phyloP scores from a whole-genome alignment of 2,329 filamentous ascomycete genomes.

The Trichoderma hamatum region DNA sequence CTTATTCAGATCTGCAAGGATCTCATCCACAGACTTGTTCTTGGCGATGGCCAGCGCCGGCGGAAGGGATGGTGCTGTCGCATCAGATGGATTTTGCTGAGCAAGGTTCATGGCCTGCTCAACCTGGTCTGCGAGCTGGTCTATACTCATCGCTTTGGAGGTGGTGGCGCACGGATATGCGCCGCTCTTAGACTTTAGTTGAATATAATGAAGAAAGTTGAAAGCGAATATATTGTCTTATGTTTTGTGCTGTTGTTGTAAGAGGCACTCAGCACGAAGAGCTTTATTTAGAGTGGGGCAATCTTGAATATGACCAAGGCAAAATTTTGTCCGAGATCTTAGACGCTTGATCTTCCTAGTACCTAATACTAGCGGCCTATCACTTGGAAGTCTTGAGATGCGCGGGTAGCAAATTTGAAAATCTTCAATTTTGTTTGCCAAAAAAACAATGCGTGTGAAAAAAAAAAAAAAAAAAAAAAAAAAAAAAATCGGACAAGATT shows the following conservation, averaged over 20 bases:
- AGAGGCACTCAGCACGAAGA: background rate
- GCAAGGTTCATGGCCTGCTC: slow-evolving; percentile 39
- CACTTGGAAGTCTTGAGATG: background rate
- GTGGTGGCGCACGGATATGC: background rate
- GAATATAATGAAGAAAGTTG: background rate
- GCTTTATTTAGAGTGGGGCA: slow-evolving; percentile 3
- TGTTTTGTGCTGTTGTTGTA: background rate
- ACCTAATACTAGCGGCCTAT: background rate
- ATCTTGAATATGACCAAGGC: slow-evolving; percentile 3
- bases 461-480: no score
- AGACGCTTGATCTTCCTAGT: background rate
- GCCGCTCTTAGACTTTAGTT: background rate
- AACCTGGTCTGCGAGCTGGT: slow-evolving; percentile 49
- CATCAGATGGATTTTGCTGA: slow-evolving; percentile 29
- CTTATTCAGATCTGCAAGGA: slow-evolving; percentile 60
- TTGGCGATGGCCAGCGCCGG: slow-evolving; percentile 46
- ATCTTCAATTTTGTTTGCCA: background rate
- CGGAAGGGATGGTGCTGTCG: slow-evolving; percentile 50
- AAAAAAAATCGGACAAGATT: no score
- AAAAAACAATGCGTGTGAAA: no score
- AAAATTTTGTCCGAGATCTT: slow-evolving; percentile 16
- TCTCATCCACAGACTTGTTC: slow-evolving; percentile 57
- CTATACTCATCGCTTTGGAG: slow-evolving; percentile 41
- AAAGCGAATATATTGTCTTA: background rate
- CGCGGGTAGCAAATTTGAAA: background rate